phyloP scores from a whole-genome alignment of 352 stramenopile species.

The Aphanomyces stellatus region DNA sequence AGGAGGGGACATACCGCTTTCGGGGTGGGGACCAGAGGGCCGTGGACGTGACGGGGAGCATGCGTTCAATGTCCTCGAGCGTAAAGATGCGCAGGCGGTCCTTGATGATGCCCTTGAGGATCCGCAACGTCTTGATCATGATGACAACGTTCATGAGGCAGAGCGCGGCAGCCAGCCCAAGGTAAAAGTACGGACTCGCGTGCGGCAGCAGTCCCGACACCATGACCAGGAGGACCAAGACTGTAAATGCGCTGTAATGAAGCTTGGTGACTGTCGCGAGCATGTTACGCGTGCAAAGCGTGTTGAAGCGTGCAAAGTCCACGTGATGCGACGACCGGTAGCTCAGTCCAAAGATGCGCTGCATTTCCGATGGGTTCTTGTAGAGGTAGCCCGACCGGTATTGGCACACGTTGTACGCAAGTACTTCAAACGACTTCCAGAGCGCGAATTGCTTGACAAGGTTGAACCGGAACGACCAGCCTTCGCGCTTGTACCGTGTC shows the following conservation, averaged over 20 bases:
- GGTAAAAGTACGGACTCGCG: conserved; percentile 70
- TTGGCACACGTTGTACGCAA: conserved; percentile 85
- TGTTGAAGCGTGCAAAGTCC: conserved; percentile 57
- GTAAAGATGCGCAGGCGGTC: conserved; percentile 70
- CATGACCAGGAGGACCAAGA: conserved; percentile 68
- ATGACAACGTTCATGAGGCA: conserved; percentile 67
- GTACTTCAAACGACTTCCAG: conserved; percentile 82
- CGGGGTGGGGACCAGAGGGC: not conserved
- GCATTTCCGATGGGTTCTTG: conserved; percentile 81
- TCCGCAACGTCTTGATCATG: conserved; percentile 78
- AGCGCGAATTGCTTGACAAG: conserved; percentile 74
- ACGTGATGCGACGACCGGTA: conserved; percentile 17
- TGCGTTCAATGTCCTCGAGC: conserved; percentile 43
- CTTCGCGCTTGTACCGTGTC: conserved; percentile 70
- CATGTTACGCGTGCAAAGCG: conserved; percentile 81
- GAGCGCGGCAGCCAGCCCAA: conserved; percentile 43
- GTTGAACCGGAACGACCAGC: conserved; percentile 72
- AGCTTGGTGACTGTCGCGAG: conserved; percentile 74
- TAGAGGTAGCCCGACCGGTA: conserved; percentile 81
- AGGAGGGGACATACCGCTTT: too few species aligned
- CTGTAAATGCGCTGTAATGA: conserved; percentile 66
- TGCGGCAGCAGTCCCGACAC: conserved; percentile 43
- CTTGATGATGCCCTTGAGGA: conserved; percentile 73
- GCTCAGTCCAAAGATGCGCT: conserved; percentile 58
- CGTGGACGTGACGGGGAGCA: conserved; percentile 1